Percentiles rank a stretch among this genome's conserved stretches.
Conservation (phyloP, 495 filamentous ascomycete species). For the Jackrogersella minutella region DNA sequence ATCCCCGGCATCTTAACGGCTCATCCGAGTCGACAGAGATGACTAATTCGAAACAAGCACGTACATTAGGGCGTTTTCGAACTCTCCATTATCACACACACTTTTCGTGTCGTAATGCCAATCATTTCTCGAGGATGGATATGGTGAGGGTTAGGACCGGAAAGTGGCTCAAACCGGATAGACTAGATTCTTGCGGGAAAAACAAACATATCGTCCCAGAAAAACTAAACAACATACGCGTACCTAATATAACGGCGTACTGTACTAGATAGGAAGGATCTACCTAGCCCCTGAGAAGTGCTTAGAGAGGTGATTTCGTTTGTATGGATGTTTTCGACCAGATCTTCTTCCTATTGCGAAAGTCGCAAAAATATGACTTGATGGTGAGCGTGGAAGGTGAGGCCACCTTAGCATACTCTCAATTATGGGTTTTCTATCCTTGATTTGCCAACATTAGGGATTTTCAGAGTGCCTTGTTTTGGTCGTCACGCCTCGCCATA, state of each 20-base stretch:
- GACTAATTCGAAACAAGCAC: slow-evolving; percentile 44
- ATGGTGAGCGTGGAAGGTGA: slow-evolving; percentile 8
- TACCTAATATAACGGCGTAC: slow-evolving; percentile 29
- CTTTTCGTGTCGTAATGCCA: slow-evolving; percentile 32
- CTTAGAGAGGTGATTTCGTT: slow-evolving; percentile 16
- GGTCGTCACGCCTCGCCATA: slow-evolving; percentile 1
- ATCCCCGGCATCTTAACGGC: slow-evolving; percentile 38
- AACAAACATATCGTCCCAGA: slow-evolving; percentile 29
- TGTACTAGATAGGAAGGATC: slow-evolving; percentile 41
- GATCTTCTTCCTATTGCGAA: slow-evolving; percentile 11
- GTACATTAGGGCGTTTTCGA: slow-evolving; percentile 42
- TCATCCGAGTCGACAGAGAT: slow-evolving; percentile 42
- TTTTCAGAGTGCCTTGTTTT: too few relatives aligned
- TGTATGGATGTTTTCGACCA: slow-evolving; percentile 9
- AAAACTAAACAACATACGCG: slow-evolving; percentile 24
- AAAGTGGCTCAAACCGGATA: slow-evolving; percentile 35
- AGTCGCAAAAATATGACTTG: slow-evolving; percentile 16
- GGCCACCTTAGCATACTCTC: slow-evolving; percentile 8
- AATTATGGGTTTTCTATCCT: background rate
- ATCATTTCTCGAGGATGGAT: slow-evolving; percentile 30
- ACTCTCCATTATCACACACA: slow-evolving; percentile 29
- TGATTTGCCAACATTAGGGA: too few relatives aligned
- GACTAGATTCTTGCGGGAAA: slow-evolving; percentile 31
- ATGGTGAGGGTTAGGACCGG: slow-evolving; percentile 27
- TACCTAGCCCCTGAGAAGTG: slow-evolving; percentile 22